Evolutionary conservation across 208 protist genomes (phyloP).

Genomic region (Wallacemonas sp.): DNA sequence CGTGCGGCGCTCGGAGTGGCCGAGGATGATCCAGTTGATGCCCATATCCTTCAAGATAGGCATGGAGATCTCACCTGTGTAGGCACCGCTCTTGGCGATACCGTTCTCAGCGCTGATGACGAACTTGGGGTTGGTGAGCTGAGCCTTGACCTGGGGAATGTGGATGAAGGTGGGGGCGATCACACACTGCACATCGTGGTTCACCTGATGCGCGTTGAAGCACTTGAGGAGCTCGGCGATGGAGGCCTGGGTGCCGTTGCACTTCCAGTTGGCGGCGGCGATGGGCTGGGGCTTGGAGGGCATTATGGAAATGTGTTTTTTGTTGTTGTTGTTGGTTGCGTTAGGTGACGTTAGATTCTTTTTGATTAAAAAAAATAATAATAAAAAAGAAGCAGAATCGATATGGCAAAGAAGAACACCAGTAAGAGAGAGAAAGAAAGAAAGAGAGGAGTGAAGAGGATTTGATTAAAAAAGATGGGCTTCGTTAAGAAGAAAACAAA

Average conservation of each 20-base stretch:
- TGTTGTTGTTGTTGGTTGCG: too few relatives aligned
- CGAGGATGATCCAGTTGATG: conserved; percentile 95
- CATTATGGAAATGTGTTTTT: conserved; percentile 27
- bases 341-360: too few relatives aligned
- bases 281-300: conserved; percentile 87
- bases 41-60: conserved; percentile 94
- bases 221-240: conserved; percentile 68
- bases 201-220: conserved; percentile 70
- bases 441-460: background rate
- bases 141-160: conserved; percentile 68
- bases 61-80: conserved; percentile 87
- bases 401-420: too few relatives aligned
- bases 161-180: conserved; percentile 85
- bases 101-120: conserved; percentile 85
- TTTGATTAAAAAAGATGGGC: too few relatives aligned
- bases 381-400: too few relatives aligned
- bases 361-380: too few relatives aligned
- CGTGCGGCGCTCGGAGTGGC: conserved; percentile 97
- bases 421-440: conserved; percentile 10
- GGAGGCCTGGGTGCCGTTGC: conserved; percentile 86
- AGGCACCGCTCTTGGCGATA: conserved; percentile 86
- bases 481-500: too few relatives aligned
- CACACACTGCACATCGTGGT: conserved; percentile 87
- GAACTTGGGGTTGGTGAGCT: conserved; percentile 72
- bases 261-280: conserved; percentile 96